phyloP scores from a whole-genome alignment of 1,284 basidiomycete species.

The Clitocybe nebularis region DNA sequence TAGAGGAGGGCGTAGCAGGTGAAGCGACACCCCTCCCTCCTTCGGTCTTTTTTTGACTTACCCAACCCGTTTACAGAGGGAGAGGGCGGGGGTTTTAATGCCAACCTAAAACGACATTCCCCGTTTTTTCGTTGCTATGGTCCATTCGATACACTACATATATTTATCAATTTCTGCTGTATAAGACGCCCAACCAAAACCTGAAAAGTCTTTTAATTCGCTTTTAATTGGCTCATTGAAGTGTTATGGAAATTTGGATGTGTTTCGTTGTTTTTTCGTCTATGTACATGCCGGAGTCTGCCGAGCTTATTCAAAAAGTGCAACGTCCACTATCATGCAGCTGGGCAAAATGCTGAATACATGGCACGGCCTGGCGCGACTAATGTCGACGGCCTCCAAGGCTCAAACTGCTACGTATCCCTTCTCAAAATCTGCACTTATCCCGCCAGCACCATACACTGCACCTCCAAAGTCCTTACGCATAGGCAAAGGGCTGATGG shows the following conservation, averaged over 20 bases:
- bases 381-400: conserved; percentile 39
- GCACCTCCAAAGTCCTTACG: conserved; percentile 44
- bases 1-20: conserved; percentile 78
- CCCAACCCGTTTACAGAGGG: conserved; percentile 40
- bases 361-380: conserved; percentile 28
- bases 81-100: conserved; percentile 64
- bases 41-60: conserved; percentile 1
- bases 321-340: not conserved
- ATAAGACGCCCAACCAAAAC: conserved; percentile 9
- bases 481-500: conserved; percentile 77
- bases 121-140: conserved; percentile 1
- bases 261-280: no score
- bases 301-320: conserved; percentile 8
- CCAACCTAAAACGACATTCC: conserved; percentile 7
- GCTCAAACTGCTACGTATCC: conserved; percentile 48
- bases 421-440: conserved; percentile 68
- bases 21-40: conserved; percentile 26
- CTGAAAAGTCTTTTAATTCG: no score
- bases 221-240: not conserved
- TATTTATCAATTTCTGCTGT: conserved; percentile 16
- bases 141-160: conserved; percentile 13
- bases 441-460: conserved; percentile 43
- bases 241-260: conserved; percentile 6
- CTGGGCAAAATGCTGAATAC: conserved; percentile 27
- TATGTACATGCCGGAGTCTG: no score